Conservation (phyloP, 768 basidiomycete genomes). For the Tylopilus sp. region DNA sequence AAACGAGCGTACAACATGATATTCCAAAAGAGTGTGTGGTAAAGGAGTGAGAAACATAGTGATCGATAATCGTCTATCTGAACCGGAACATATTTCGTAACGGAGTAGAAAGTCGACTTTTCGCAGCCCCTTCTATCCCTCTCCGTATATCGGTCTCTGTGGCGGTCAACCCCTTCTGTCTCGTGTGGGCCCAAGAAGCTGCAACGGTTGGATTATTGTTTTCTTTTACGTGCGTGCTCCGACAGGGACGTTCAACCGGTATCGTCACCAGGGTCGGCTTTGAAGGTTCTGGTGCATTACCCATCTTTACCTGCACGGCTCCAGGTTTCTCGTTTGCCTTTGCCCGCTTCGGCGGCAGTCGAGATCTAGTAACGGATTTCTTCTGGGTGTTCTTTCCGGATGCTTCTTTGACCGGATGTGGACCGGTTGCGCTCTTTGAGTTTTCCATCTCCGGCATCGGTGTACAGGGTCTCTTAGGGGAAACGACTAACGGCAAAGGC, state of each 20-base stretch:
- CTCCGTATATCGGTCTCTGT: slow-evolving; percentile 19
- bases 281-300: not conserved
- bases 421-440: not conserved
- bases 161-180: slow-evolving; percentile 9
- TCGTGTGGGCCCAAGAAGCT: slow-evolving; percentile 9
- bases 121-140: slow-evolving; percentile 26
- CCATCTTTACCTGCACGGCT: not conserved
- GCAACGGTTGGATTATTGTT: not conserved
- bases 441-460: slow-evolving; percentile 5
- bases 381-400: slow-evolving; percentile 6
- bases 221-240: slow-evolving; percentile 13
- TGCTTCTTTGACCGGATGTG: not conserved
- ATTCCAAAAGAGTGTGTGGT: slow-evolving; percentile 5
- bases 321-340: slow-evolving; percentile 11
- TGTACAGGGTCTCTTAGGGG: slow-evolving; percentile 12
- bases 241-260: slow-evolving; percentile 17
- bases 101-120: slow-evolving; percentile 26
- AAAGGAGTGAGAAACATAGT: slow-evolving; percentile 9
- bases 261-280: slow-evolving; percentile 3
- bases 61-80: slow-evolving; percentile 13
- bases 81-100: slow-evolving; percentile 33
- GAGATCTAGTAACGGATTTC: slow-evolving; percentile 11
- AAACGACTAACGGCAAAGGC: slow-evolving; percentile 1
- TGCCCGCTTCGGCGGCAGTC: slow-evolving; percentile 12
- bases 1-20: not conserved